Base-by-base conservation (phyloP, 2,329 filamentous ascomycete species). In the Talaromyces atroroseus region DNA sequence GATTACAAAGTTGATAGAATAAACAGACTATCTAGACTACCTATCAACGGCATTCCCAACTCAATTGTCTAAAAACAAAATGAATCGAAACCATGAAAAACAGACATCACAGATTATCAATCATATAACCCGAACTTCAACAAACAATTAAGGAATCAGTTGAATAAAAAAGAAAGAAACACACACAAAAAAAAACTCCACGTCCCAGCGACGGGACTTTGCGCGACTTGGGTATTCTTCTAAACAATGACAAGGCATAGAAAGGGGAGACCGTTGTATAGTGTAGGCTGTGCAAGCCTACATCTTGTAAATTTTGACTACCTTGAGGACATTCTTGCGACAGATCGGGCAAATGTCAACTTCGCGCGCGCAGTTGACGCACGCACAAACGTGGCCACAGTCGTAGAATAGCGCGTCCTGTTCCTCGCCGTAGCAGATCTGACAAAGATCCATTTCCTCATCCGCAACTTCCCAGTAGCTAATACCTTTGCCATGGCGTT, bases 381-480 rank as follows among this genome's bases (percentile, higher is more conserved):
- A 86, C 3, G 82, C 80, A 47, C 83, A 79, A 18, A 86, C 80
- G 63, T 86, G 83, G 0, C 83, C 83, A 61, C 83, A 86, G 60
- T 83, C 81, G 61, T 82, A 82, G 65, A 86, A 85, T 6, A 82
- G 76, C 4, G 82, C 80, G 59, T 83, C 80, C 54, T 82, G 80
- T 44, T 79, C 78, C 46, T 79, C 77, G n/a, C 80, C 78, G 68
- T 81, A 86, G 72, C 83, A 86, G 57, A 86, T 85, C 56, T 81
- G 76, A 65, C 83, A 86, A 5, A 81, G 65, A 47, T 79, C 75
- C 67, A 80, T 78, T 60, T 83, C 80, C 57, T 85, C 82, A 54
- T 85, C 82, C 2, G 82, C 83, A 24, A 82, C 79, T 62, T 82
- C 80, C 77, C 82, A 85, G 60, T 80, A 78, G 55, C 82, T 84